These are phyloP conservation scores for Geoglossum glabrum DNA, from an alignment of 495 filamentous ascomycete genomes.

Conservation along the genomic window DNA sequence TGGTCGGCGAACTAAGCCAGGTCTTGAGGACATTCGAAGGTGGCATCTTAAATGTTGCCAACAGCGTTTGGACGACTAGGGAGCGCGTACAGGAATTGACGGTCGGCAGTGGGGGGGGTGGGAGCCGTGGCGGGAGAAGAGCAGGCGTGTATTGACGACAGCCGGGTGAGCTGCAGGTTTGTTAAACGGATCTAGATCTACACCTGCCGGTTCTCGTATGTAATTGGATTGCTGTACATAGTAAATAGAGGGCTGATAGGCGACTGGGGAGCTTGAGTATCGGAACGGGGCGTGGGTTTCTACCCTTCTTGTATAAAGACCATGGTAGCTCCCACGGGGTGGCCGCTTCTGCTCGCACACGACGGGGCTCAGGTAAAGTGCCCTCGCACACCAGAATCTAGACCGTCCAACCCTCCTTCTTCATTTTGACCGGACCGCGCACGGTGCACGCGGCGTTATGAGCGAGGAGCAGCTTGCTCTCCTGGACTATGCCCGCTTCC, in stretches of 20 bases:
- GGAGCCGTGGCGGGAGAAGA: not conserved
- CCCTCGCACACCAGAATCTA: too few relatives aligned
- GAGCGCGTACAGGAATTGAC: constrained; percentile 52
- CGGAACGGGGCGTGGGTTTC: not conserved
- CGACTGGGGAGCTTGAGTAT: too few relatives aligned
- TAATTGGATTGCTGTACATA: not conserved
- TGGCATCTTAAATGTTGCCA: constrained; percentile 55
- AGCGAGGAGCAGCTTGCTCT: constrained; percentile 2
- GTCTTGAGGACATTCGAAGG: constrained; percentile 61
- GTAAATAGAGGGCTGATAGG: too few relatives aligned
- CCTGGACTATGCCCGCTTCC: constrained; percentile 23
- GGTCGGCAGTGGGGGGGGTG: constrained; percentile 22
- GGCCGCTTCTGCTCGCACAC: too few relatives aligned
- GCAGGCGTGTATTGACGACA: not conserved
- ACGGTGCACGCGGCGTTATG: not conserved
- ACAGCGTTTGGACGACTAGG: constrained; percentile 42
- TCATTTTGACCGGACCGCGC: not conserved
- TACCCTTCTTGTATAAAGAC: not conserved
- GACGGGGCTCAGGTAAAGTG: too few relatives aligned
- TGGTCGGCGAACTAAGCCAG: constrained; percentile 37
- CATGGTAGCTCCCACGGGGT: too few relatives aligned
- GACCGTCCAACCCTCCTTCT: not conserved
- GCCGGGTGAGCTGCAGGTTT: not conserved
- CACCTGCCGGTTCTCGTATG: not conserved
- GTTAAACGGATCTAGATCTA: not conserved